Evolutionary conservation across 352 stramenopile species (phyloP).

Genomic region (Phytophthora sp.): DNA sequence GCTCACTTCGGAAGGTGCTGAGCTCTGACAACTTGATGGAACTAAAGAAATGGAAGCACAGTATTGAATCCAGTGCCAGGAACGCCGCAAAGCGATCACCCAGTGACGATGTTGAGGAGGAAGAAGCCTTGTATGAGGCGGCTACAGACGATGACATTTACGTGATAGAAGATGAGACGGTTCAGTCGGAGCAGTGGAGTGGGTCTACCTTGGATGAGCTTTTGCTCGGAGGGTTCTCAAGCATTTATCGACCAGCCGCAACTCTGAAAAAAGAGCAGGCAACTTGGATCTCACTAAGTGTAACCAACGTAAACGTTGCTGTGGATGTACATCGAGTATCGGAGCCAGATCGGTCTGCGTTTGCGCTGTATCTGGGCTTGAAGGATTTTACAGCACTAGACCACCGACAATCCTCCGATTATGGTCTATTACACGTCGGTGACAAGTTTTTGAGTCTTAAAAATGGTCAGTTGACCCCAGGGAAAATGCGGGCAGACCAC

Average conservation of each 20-base stretch:
- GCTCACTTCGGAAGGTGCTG: slow-evolving; percentile 64
- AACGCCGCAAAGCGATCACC: slow-evolving; percentile 40
- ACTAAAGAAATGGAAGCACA: slow-evolving; percentile 75
- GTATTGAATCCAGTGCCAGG: slow-evolving; percentile 63
- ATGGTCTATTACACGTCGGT: slow-evolving; percentile 79
- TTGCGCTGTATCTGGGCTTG: slow-evolving; percentile 63
- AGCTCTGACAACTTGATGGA: slow-evolving; percentile 62
- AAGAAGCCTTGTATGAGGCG: slow-evolving; percentile 38
- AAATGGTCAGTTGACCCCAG: slow-evolving; percentile 70
- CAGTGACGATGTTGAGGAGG: slow-evolving; percentile 40
- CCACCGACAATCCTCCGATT: slow-evolving; percentile 73
- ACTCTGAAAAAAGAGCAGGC: slow-evolving; percentile 59
- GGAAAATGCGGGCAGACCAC: slow-evolving; percentile 73
- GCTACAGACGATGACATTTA: slow-evolving; percentile 24
- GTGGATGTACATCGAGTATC: slow-evolving; percentile 75
- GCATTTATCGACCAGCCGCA: slow-evolving; percentile 57
- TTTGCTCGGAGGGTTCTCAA: slow-evolving; percentile 73
- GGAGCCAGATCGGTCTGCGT: slow-evolving; percentile 63
- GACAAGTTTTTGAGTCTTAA: slow-evolving; percentile 86
- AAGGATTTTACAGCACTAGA: slow-evolving; percentile 70
- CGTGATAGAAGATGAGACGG: slow-evolving; percentile 9
- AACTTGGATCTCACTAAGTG: slow-evolving; percentile 79
- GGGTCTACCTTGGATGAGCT: slow-evolving; percentile 53
- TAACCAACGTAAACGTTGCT: slow-evolving; percentile 60
- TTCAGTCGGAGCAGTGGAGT: slow-evolving; percentile 22